A percentile compares a stretch with the other conserved stretches of the same genome.
Evolutionary conservation across 83 land plant genomes (phyloP).

Genomic region (Isoetes engelmannii): DNA sequence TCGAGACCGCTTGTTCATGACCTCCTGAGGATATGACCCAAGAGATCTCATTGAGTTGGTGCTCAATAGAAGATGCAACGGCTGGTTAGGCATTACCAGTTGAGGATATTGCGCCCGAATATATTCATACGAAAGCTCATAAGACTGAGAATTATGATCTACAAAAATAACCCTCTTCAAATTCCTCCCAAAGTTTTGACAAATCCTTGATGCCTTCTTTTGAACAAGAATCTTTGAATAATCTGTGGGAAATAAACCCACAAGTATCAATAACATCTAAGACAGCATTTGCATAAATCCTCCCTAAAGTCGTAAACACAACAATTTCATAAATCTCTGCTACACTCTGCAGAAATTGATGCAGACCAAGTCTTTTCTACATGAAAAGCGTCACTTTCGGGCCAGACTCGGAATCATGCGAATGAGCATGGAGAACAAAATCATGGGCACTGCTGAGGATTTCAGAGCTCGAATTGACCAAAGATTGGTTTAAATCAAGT

Average conservation of each 20-base stretch:
- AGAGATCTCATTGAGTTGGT: too few species aligned
- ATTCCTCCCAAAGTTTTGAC: slow-evolving; percentile 40
- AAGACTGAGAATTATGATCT: slow-evolving; percentile 76
- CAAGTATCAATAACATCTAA: slow-evolving; percentile 55
- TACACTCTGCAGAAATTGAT: slow-evolving; percentile 43
- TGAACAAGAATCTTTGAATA: slow-evolving; percentile 72
- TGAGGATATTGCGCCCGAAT: too few species aligned
- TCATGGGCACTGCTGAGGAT: too few species aligned
- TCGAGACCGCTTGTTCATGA: too few species aligned
- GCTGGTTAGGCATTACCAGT: too few species aligned
- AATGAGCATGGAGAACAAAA: too few species aligned
- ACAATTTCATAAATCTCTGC: slow-evolving; percentile 54
- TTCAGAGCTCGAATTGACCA: too few species aligned
- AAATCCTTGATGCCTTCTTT: slow-evolving; percentile 71
- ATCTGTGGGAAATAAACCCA: slow-evolving; percentile 42
- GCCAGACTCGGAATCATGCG: too few species aligned
- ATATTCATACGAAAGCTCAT: too few species aligned
- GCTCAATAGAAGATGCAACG: too few species aligned
- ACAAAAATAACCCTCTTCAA: slow-evolving; percentile 51
- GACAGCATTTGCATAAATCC: slow-evolving; percentile 66
- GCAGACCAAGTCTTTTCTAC: slow-evolving; percentile 68
- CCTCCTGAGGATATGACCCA: too few species aligned
- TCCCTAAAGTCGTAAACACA: slow-evolving; percentile 77
- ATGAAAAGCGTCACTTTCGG: slow-evolving; percentile 1
- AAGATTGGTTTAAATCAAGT: too few species aligned